Conservation (phyloP, 352 stramenopile genomes). For the Globisporangium lucens region DNA sequence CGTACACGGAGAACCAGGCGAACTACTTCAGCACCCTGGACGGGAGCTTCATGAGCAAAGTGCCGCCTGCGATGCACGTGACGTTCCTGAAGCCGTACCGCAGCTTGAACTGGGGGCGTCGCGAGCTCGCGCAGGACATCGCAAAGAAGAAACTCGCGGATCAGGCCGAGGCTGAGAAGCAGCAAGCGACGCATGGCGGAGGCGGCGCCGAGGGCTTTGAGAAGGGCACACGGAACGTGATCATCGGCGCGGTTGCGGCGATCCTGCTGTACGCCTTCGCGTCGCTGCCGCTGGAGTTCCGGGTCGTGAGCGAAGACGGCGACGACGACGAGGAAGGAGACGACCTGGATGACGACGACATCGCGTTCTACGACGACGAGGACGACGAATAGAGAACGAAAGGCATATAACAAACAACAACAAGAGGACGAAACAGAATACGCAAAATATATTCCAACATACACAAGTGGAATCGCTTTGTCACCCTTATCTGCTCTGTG, state of each 20-base stretch:
- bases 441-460: slow-evolving; percentile 17
- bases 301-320: slow-evolving; percentile 40
- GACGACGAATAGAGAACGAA: slow-evolving; percentile 28
- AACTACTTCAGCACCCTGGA: slow-evolving; percentile 65
- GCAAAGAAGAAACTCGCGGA: slow-evolving; percentile 39
- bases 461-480: slow-evolving; percentile 13
- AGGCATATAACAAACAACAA: not conserved
- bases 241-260: slow-evolving; percentile 68
- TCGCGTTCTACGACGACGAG: slow-evolving; percentile 31
- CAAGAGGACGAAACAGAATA: slow-evolving; percentile 14
- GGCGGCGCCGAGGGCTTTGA: slow-evolving; percentile 39
- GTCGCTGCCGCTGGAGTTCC: slow-evolving; percentile 54
- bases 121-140: slow-evolving; percentile 58
- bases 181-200: slow-evolving; percentile 20
- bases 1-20: slow-evolving; percentile 70
- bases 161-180: slow-evolving; percentile 27
- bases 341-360: slow-evolving; percentile 28
- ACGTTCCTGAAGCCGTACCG: slow-evolving; percentile 77
- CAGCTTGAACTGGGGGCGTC: slow-evolving; percentile 81
- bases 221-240: slow-evolving; percentile 77
- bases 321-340: slow-evolving; percentile 33
- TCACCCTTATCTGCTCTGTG: not conserved
- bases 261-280: slow-evolving; percentile 75
- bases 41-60: slow-evolving; percentile 69
- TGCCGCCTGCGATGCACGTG: slow-evolving; percentile 49